Conservation (phyloP, 2,329 filamentous ascomycete genomes). For the Fusarium foetens region DNA sequence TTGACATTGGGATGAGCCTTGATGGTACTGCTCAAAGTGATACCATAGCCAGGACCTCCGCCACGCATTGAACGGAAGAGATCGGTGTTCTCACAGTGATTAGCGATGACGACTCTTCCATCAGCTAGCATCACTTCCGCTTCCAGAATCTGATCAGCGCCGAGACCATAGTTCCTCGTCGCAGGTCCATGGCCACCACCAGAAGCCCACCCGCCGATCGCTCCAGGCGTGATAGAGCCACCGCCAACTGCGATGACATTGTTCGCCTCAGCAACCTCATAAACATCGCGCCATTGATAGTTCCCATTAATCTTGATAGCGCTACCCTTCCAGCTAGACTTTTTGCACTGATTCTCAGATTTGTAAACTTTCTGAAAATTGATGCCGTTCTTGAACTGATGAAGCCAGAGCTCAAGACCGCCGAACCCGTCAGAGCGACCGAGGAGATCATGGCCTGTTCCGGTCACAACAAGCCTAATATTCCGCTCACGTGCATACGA, state of each 20-base stretch:
- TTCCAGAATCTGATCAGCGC: conserved; percentile 27
- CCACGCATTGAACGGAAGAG: conserved; percentile 29
- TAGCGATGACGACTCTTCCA: conserved; percentile 12
- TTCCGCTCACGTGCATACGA: conserved; percentile 4
- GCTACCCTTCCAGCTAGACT: conserved; percentile 13
- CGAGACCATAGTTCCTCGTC: conserved; percentile 29
- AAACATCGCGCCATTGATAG: conserved; percentile 31
- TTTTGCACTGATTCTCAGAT: neutral
- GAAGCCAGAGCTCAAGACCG: conserved; percentile 27
- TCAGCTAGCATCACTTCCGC: conserved; percentile 27
- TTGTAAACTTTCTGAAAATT: neutral
- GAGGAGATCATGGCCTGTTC: conserved; percentile 28
- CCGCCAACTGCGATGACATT: conserved; percentile 29
- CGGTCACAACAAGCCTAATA: conserved; percentile 16
- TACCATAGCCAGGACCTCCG: conserved; percentile 22
- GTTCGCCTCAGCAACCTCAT: conserved; percentile 23
- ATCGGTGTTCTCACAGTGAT: conserved; percentile 25
- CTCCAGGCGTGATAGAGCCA: conserved; percentile 25
- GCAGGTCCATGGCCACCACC: conserved; percentile 30
- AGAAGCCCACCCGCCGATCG: conserved; percentile 28
- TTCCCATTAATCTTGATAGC: conserved; percentile 25
- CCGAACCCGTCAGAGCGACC: conserved; percentile 29
- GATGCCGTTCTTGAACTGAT: conserved; percentile 26
- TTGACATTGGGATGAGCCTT: conserved; percentile 26
- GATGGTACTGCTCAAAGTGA: conserved; percentile 27